Conservation (phyloP, 371 early-diverging fungal species). For the Syncephalastrum monosporum region DNA sequence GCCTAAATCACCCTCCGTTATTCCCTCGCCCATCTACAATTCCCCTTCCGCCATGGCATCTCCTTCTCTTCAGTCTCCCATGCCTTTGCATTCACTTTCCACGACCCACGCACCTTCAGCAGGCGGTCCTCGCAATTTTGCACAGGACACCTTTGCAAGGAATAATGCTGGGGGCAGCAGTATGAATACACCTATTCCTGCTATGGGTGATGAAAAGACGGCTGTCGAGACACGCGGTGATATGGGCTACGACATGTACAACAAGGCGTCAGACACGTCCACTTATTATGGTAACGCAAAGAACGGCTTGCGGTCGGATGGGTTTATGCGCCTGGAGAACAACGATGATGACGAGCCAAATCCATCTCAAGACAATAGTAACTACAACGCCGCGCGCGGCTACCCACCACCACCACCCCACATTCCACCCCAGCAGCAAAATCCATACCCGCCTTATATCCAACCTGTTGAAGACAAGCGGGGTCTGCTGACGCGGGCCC, state of each 20-base stretch:
- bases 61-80: conserved; percentile 6
- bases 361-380: not conserved
- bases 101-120: not conserved
- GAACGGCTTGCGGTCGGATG: conserved; percentile 14
- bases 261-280: not conserved
- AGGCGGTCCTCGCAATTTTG: conserved; percentile 7
- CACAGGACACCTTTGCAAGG: conserved; percentile 8
- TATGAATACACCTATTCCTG: not conserved
- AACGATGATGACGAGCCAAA: conserved; percentile 9
- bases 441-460: conserved; percentile 8
- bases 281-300: conserved; percentile 14
- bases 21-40: conserved; percentile 16
- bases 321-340: conserved; percentile 22
- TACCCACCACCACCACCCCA: conserved; percentile 2
- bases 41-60: conserved; percentile 5
- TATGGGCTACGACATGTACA: conserved; percentile 15
- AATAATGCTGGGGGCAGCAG: not conserved
- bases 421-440: not conserved
- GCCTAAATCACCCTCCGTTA: conserved; percentile 20
- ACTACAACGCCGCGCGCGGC: not conserved
- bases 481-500: conserved; percentile 9
- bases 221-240: conserved; percentile 9
- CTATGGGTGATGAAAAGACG: conserved; percentile 10
- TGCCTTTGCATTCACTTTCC: conserved; percentile 12
- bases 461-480: conserved; percentile 9